Conservation (phyloP, 2,329 filamentous ascomycete genomes). For the Monosporascus cannonballus region DNA sequence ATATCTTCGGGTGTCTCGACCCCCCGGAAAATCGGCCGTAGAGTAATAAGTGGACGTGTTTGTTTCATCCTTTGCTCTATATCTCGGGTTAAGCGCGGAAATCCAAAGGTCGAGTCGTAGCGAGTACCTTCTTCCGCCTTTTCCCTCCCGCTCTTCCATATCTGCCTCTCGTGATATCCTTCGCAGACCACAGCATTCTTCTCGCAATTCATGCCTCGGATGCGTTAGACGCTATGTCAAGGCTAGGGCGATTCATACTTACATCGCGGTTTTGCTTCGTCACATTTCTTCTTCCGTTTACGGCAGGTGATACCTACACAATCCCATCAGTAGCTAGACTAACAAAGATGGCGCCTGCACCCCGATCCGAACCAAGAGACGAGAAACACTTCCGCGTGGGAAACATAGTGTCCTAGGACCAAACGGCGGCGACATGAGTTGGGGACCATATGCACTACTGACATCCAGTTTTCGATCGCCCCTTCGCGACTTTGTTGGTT, state of each 20-base stretch:
- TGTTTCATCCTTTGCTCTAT: constrained; percentile 45
- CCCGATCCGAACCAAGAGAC: neutral
- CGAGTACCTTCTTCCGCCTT: constrained; percentile 59
- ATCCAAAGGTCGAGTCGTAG: constrained; percentile 1
- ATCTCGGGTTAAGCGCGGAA: constrained; percentile 12
- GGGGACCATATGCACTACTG: neutral
- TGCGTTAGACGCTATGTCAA: constrained; percentile 9
- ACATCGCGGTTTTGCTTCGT: constrained; percentile 63
- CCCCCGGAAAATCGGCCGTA: constrained; percentile 68
- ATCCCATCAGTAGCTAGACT: neutral
- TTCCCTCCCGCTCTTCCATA: constrained; percentile 83
- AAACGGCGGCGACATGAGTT: neutral
- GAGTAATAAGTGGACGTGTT: constrained; percentile 46
- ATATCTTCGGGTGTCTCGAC: constrained; percentile 76
- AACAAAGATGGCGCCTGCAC: constrained; percentile 14
- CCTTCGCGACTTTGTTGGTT: constrained; percentile 69
- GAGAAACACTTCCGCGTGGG: neutral
- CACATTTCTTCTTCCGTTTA: constrained; percentile 67
- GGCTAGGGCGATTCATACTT: constrained; percentile 26
- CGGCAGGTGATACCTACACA: constrained; percentile 51
- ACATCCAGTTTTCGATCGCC: constrained; percentile 62
- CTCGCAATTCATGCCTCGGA: constrained; percentile 74
- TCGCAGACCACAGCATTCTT: constrained; percentile 92
- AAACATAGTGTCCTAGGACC: neutral
- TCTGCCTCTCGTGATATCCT: constrained; percentile 78